Conservation (phyloP, 2,329 filamentous ascomycete species). For the Torrubiellomyces zombiae region DNA sequence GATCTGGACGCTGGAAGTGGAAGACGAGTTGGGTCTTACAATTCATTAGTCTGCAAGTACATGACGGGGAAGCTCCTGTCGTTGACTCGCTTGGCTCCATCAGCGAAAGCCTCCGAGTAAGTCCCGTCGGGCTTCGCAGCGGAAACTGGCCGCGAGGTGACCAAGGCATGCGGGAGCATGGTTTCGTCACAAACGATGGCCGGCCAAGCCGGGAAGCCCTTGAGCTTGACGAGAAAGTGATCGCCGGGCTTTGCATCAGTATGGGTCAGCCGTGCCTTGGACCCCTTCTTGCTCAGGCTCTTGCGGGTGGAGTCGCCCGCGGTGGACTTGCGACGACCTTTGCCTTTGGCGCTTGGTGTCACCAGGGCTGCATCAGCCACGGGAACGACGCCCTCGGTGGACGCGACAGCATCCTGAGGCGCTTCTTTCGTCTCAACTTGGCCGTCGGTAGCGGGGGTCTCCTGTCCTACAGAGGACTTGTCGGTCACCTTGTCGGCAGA, state of each 20-base stretch:
- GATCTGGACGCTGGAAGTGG: background rate
- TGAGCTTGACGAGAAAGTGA: conserved; percentile 82
- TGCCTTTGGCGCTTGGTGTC: conserved; percentile 17
- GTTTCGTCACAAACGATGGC: conserved; percentile 85
- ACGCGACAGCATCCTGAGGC: too few species aligned
- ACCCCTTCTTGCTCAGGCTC: conserved; percentile 76
- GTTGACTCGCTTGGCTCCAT: conserved; percentile 70
- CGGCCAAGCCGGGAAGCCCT: conserved; percentile 90
- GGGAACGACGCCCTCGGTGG: conserved; percentile 13
- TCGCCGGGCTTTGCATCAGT: conserved; percentile 79
- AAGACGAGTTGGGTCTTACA: conserved; percentile 75
- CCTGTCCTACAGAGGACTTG: conserved; percentile 10
- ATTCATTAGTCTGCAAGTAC: conserved; percentile 91
- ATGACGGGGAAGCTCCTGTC: conserved; percentile 88
- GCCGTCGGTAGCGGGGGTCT: conserved; percentile 11
- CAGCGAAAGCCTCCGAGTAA: conserved; percentile 72
- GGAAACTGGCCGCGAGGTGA: conserved; percentile 68
- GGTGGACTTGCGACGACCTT: conserved; percentile 62
- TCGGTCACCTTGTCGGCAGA: conserved; percentile 13
- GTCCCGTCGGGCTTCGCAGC: conserved; percentile 69
- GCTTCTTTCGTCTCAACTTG: conserved; percentile 39
- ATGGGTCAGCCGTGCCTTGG: conserved; percentile 52
- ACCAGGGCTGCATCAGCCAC: conserved; percentile 14
- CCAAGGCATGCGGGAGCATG: conserved; percentile 69
- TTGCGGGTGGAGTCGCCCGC: conserved; percentile 53